Conservation (phyloP, 2,329 filamentous ascomycete species). For the Calonectria honghensis region DNA sequence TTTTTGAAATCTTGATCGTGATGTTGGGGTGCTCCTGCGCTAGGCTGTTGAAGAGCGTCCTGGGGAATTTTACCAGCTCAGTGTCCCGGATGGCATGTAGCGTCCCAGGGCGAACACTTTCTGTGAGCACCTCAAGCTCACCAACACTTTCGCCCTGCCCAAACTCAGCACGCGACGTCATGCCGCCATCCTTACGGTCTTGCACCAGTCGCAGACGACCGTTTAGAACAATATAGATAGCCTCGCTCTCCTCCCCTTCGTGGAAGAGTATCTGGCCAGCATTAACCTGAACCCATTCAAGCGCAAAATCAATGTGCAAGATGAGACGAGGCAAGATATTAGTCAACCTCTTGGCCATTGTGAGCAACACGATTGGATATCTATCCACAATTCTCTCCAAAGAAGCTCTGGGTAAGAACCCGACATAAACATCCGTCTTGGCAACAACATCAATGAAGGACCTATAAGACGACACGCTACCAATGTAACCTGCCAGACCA, state of each 20-base stretch:
- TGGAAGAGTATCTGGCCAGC: constrained; percentile 96
- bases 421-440: constrained; percentile 98
- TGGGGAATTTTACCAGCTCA: constrained; percentile 95
- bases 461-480: constrained; percentile 93
- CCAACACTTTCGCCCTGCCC: constrained; percentile 98
- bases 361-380: constrained; percentile 93
- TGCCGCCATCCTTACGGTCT: constrained; percentile 86
- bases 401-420: constrained; percentile 89
- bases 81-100: constrained; percentile 97
- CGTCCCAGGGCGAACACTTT: constrained; percentile 91
- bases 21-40: constrained; percentile 98
- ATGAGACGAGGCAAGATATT: constrained; percentile 92
- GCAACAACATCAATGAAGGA: constrained; percentile 98
- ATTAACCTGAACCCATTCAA: constrained; percentile 98
- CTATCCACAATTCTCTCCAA: constrained; percentile 94
- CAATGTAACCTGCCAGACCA: constrained; percentile 94
- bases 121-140: constrained; percentile 96
- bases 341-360: constrained; percentile 96
- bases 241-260: constrained; percentile 95
- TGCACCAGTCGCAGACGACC: constrained; percentile 90
- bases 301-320: constrained; percentile 96
- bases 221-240: constrained; percentile 98
- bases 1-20: constrained; percentile 99
- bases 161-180: constrained; percentile 92
- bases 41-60: constrained; percentile 97